Conservation (phyloP, 2,329 filamentous ascomycete species). For the Paramyrothecium roridum region DNA sequence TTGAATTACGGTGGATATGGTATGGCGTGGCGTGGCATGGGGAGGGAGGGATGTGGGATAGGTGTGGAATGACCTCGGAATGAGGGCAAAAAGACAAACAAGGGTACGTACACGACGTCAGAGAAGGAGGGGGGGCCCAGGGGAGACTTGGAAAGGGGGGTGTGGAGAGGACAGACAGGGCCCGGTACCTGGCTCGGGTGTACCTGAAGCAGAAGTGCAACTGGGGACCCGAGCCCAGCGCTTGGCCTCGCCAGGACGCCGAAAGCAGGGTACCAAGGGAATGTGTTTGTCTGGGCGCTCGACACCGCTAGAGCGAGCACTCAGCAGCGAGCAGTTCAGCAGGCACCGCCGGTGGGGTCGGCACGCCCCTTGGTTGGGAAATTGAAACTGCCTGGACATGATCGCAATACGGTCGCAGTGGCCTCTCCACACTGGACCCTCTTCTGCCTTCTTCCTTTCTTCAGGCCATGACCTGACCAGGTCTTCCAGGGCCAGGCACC, state of each 20-base stretch:
- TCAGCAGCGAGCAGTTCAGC: no score
- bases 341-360: neutral
- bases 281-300: neutral
- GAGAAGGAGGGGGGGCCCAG: neutral
- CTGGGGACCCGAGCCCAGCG: neutral
- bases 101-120: conserved; percentile 2
- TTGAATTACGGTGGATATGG: neutral
- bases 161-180: neutral
- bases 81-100: neutral
- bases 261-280: neutral
- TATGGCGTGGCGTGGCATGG: neutral
- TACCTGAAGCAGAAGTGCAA: conserved; percentile 1
- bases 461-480: no score
- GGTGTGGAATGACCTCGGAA: neutral
- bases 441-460: neutral
- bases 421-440: neutral
- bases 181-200: neutral
- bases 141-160: neutral
- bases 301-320: neutral
- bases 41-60: neutral
- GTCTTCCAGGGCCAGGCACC: neutral
- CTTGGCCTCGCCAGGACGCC: neutral
- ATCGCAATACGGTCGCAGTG: neutral
- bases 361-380: neutral
- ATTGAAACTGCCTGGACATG: neutral